A percentile compares a stretch with the other conserved stretches of the same genome.
Conservation (phyloP, 768 basidiomycete genomes). For the Kwoniella bestiolae region DNA sequence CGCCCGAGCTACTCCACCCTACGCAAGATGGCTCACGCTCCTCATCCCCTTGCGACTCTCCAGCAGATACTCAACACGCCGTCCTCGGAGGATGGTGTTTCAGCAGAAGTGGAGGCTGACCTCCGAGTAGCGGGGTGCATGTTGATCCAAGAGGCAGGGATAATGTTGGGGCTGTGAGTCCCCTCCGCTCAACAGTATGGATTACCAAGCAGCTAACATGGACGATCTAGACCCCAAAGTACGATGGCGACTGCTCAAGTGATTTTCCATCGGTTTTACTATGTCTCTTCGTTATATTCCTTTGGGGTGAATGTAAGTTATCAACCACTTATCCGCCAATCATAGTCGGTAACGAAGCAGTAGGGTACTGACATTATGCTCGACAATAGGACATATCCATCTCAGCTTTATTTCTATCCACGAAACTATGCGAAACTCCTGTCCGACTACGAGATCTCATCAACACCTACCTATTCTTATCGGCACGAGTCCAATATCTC, state of each 20-base stretch:
- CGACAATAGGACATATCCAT: conserved; percentile 79
- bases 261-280: conserved; percentile 96
- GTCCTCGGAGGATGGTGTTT: conserved; percentile 79
- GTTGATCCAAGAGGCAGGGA: conserved; percentile 91
- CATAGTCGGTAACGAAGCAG: too few relatives aligned
- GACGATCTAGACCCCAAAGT: conserved; percentile 73
- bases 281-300: conserved; percentile 88
- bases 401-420: conserved; percentile 85
- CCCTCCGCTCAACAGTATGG: not conserved
- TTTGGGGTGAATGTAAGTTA: conserved; percentile 84
- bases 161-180: conserved; percentile 83
- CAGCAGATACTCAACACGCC: conserved; percentile 78
- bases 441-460: conserved; percentile 90
- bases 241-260: conserved; percentile 96
- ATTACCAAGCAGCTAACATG: not conserved
- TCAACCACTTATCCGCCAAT: too few relatives aligned
- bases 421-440: conserved; percentile 96
- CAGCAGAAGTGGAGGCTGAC: conserved; percentile 80
- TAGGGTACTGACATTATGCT: conserved; percentile 7
- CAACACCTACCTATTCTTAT: conserved; percentile 87
- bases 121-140: conserved; percentile 89
- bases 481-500: conserved; percentile 71
- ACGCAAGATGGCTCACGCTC: conserved; percentile 46
- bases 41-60: conserved; percentile 78
- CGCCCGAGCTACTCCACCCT: too few relatives aligned